phyloP scores from a whole-genome alignment of 495 filamentous ascomycete genomes.

The Articulospora tetracladia region DNA sequence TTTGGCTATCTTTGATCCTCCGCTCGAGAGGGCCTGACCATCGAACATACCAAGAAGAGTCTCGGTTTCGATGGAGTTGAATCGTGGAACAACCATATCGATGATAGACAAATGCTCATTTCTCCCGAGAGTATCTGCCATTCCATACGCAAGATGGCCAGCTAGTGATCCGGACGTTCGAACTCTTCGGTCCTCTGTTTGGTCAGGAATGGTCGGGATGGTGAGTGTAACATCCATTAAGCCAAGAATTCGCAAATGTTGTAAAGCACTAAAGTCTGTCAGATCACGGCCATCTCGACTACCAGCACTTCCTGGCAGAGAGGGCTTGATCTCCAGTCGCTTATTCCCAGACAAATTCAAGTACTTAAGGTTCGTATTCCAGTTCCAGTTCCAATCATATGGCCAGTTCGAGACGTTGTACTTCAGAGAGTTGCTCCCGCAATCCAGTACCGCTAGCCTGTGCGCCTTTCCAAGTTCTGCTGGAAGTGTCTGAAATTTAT shows the following conservation, averaged over 20 bases:
- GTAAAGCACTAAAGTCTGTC: conserved; percentile 84
- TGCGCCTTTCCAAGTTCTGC: conserved; percentile 93
- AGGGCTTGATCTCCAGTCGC: conserved; percentile 92
- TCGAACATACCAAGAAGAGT: conserved; percentile 93
- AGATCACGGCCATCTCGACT: conserved; percentile 63
- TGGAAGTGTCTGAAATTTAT: conserved; percentile 94
- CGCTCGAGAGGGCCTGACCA: conserved; percentile 75
- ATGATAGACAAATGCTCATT: conserved; percentile 96
- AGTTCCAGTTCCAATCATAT: conserved; percentile 99
- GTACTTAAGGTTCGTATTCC: conserved; percentile 90
- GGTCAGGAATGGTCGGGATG: conserved; percentile 87
- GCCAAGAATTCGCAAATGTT: conserved; percentile 84
- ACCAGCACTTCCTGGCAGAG: conserved; percentile 47
- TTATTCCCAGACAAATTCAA: conserved; percentile 98
- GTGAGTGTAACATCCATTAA: conserved; percentile 98
- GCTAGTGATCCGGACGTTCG: conserved; percentile 91
- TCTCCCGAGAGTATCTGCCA: conserved; percentile 93
- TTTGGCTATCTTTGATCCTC: conserved; percentile 93
- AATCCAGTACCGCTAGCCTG: conserved; percentile 86
- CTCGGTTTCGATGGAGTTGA: conserved; percentile 88
- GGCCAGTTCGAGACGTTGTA: conserved; percentile 99
- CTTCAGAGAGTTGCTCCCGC: conserved; percentile 93
- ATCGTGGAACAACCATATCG: conserved; percentile 91
- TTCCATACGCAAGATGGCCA: conserved; percentile 85
- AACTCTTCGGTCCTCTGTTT: conserved; percentile 92